Conservation (phyloP, 805 yeast genomes). For the Ogataea pini region DNA sequence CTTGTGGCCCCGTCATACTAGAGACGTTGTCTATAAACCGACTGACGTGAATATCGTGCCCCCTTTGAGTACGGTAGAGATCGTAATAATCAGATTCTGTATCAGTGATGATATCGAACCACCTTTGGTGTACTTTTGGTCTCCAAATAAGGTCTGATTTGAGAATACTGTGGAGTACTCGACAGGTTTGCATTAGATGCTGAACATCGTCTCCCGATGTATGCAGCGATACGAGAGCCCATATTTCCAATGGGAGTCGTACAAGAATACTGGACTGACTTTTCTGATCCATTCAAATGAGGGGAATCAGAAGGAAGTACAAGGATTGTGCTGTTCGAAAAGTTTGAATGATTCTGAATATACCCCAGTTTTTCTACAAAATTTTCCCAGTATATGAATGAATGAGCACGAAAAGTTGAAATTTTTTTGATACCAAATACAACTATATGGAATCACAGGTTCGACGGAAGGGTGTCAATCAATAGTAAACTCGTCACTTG, state of each 20-base stretch:
- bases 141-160: slow-evolving; percentile 24
- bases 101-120: slow-evolving; percentile 9
- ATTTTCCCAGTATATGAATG: background rate
- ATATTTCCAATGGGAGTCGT: slow-evolving; percentile 25
- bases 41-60: background rate
- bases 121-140: slow-evolving; percentile 12
- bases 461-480: too few species aligned
- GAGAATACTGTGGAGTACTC: slow-evolving; percentile 8
- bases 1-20: background rate
- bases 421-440: too few species aligned
- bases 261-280: background rate
- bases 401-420: too few species aligned
- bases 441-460: too few species aligned
- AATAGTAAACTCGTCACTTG: too few species aligned
- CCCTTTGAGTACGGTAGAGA: background rate
- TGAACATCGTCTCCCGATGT: slow-evolving; percentile 16
- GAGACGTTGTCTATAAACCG: background rate
- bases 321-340: background rate
- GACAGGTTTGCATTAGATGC: slow-evolving; percentile 12
- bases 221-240: slow-evolving; percentile 17
- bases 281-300: background rate
- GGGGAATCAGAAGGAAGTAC: background rate
- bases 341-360: background rate
- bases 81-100: background rate
- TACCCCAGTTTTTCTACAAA: background rate